Conservation (phyloP, 495 filamentous ascomycete species). For the Penicillium macrosclerotiorum region DNA sequence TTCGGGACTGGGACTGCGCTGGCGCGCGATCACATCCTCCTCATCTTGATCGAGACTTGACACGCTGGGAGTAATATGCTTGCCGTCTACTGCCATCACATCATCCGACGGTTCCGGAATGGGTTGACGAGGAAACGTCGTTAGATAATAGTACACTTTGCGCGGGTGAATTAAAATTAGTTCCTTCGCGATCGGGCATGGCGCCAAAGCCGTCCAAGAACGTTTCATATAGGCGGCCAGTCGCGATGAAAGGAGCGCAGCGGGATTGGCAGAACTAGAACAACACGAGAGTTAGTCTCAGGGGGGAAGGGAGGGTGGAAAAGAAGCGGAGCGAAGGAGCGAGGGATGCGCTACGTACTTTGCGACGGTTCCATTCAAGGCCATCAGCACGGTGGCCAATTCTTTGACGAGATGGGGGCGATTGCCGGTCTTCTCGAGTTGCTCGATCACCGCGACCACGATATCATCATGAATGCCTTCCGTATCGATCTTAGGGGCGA, state of each 20-base stretch:
- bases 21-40: constrained; percentile 66
- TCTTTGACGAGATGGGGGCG: constrained; percentile 93
- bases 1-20: constrained; percentile 84
- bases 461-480: constrained; percentile 93
- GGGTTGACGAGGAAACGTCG: constrained; percentile 76
- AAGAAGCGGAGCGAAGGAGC: background rate
- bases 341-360: constrained; percentile 59
- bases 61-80: constrained; percentile 76
- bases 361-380: constrained; percentile 77
- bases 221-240: constrained; percentile 87
- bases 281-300: constrained; percentile 29
- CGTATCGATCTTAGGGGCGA: constrained; percentile 71
- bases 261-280: constrained; percentile 86
- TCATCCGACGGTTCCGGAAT: constrained; percentile 71
- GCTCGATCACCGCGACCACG: constrained; percentile 85
- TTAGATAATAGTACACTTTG: constrained; percentile 94
- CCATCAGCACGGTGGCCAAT: constrained; percentile 75
- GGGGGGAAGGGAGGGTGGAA: background rate
- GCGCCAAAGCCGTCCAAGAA: constrained; percentile 74
- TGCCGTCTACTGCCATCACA: constrained; percentile 43
- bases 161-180: constrained; percentile 88
- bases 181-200: constrained; percentile 89
- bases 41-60: constrained; percentile 71
- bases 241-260: constrained; percentile 90
- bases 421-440: constrained; percentile 89